phyloP scores from a whole-genome alignment of 257 asterid genomes.

The Handroanthus guayacan region DNA sequence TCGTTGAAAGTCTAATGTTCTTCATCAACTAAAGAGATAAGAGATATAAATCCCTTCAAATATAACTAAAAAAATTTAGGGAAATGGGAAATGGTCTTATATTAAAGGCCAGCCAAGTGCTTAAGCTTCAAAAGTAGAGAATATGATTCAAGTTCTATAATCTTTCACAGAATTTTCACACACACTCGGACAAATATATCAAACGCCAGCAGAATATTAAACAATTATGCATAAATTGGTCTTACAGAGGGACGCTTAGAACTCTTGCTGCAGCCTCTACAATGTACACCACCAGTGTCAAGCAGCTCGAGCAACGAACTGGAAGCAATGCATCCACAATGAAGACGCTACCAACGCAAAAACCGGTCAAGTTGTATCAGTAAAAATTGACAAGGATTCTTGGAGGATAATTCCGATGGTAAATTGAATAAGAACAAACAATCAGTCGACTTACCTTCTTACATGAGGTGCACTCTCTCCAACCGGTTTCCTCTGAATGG shows the following conservation, averaged over 20 bases:
- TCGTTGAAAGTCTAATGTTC: not conserved
- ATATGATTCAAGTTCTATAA: not conserved
- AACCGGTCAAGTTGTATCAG: slow-evolving; percentile 20
- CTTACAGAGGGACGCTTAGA: slow-evolving; percentile 65
- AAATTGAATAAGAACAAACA: slow-evolving; percentile 1
- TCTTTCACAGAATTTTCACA: not conserved
- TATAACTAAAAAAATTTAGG: not conserved
- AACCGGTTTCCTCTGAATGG: slow-evolving; percentile 86
- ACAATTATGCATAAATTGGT: slow-evolving; percentile 34
- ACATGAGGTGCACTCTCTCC: slow-evolving; percentile 91
- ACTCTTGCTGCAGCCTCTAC: slow-evolving; percentile 68
- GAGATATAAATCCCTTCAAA: not conserved
- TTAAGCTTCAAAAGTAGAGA: not conserved
- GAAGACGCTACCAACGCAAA: slow-evolving; percentile 74
- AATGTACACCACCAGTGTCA: slow-evolving; percentile 81
- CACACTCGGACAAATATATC: not conserved
- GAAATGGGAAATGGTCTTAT: not conserved
- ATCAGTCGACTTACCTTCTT: slow-evolving; percentile 69
- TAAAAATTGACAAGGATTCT: slow-evolving; percentile 14
- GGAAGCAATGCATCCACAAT: slow-evolving; percentile 96
- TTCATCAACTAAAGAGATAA: not conserved
- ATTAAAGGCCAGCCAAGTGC: not conserved
- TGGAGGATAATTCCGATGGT: not conserved
- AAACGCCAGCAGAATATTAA: not conserved
- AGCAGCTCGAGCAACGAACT: slow-evolving; percentile 73